phyloP scores from a whole-genome alignment of 768 basidiomycete genomes.

The Phanerodontia chrysosporium region DNA sequence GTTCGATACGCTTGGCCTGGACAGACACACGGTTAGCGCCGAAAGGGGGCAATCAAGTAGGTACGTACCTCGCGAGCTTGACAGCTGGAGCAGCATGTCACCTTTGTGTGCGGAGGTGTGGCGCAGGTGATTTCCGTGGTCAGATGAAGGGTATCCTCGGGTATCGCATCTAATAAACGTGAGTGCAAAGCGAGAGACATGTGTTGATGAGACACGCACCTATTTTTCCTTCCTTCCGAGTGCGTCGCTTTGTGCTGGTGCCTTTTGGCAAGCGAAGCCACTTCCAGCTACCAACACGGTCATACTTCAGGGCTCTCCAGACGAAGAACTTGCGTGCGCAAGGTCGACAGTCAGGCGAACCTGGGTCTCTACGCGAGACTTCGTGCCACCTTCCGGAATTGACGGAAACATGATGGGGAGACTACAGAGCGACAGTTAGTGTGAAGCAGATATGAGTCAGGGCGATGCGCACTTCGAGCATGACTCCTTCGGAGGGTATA shows the following conservation, averaged over 20 bases:
- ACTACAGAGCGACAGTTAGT: constrained; percentile 33
- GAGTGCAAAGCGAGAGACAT: constrained; percentile 19
- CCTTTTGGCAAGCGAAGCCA: constrained; percentile 79
- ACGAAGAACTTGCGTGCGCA: constrained; percentile 58
- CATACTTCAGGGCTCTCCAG: constrained; percentile 63
- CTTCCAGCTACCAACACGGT: constrained; percentile 86
- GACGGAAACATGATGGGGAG: constrained; percentile 80
- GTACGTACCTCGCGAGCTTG: constrained; percentile 73
- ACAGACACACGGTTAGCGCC: constrained; percentile 7
- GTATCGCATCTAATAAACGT: constrained; percentile 50
- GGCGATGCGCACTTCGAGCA: constrained; percentile 61
- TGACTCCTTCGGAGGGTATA: constrained; percentile 67
- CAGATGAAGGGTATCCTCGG: constrained; percentile 68
- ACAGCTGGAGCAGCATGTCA: constrained; percentile 84
- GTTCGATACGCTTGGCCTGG: constrained; percentile 84
- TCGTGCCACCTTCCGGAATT: constrained; percentile 78
- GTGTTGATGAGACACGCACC: constrained; percentile 39
- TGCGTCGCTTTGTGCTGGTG: constrained; percentile 79
- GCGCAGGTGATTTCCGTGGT: constrained; percentile 76
- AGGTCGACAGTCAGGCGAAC: constrained; percentile 81
- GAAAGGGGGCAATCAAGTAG: neutral
- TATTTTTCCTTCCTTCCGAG: constrained; percentile 80
- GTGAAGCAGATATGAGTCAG: neutral
- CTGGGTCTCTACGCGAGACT: constrained; percentile 94
- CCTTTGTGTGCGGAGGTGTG: constrained; percentile 70